Evolutionary conservation across 176 grass and related monocot genomes (phyloP), one percentile per base, ranked within the genome.

Genomic region (Musa itinerans): DNA sequence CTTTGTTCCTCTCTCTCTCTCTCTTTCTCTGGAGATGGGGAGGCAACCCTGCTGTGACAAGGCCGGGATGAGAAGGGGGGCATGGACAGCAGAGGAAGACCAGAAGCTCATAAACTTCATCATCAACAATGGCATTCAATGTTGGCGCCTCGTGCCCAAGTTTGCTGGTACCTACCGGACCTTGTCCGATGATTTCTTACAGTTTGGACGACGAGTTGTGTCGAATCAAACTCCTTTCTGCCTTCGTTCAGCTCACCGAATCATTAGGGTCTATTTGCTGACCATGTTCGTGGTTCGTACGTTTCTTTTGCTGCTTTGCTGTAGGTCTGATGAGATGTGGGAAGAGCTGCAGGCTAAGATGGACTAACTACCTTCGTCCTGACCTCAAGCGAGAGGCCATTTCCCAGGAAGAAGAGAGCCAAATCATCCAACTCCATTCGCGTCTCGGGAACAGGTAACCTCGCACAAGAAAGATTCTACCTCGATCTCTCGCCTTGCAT

Each of bases 41-140:
- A 76, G 74, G 43, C 74, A 76, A 50, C 57, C 74, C 6, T 76
- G 74, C 74, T 76, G 74, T 20, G 74, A 76, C 21, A 76, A 63
- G 57, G 21, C 9, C 12, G 74, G 56, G 49, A 21, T 76, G 56
- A 76, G 63, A 20, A 20, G 74, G 50, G 74, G 74, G 62, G 19
- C 74, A 50, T 76, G 74, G 74, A 76, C 74, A 23, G 1, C 63
- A 0, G 57, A 76, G 1, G 74, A 76, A 55, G 74, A 76, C 49
- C 74, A 63, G 15, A 76, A 63, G 29, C 74, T 76, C 57, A 16
- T 63, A 29, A 76, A 76, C 74, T 76, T 63, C 74, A 76, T 76
- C 56, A 12, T 63, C 25, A 76, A 63, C 23, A 51, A 76, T 63
- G 74, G 74, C 34, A 51, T 76, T 9, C 74, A 76, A 15, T 76